Evolutionary conservation across 768 basidiomycete genomes (phyloP), one percentile per base, ranked within the genome.

Genomic region (Xerocomellus dryophilus): DNA sequence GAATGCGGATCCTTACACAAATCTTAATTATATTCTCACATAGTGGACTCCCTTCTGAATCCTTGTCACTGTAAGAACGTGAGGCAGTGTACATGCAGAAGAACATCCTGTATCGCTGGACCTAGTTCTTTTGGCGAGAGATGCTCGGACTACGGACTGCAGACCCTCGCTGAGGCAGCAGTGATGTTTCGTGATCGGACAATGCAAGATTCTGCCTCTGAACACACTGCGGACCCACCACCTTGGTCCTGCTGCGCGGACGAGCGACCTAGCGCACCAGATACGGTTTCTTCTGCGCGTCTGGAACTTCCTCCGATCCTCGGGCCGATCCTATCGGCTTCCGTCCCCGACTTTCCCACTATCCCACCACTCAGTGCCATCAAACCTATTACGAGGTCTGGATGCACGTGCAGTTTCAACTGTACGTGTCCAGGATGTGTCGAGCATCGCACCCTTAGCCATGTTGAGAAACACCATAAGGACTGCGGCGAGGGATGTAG

Each of bases 391-490:
- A 84, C 85, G 2, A 84, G 81, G 14, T 78, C 86, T 2, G 86
- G 84, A 3, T 90, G 88, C 64, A 86, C 83, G 8, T 90, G 88
- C 63, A 87, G 87, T 29, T 67, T 81, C 40, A 71, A 73, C 38
- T 91, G 88, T 62, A 77, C 77, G 14, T 91, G 88, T 68, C 87
- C 87, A 0, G 87, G 87, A 32, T 91, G 88, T 63, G 66, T 80
- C 10, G 77, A 86, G 60, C 88, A 90, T 63, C 83, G 86, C n/a
- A 81, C 82, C 1, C 52, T 68, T 17, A 74, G 76, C 17, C 66
- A 82, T 54, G 78, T 72, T 18, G 75, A 75, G 41, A 57, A 55
- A 35, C 66, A 71, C 20, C 62, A 65, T 54, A 65, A 60, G 34
- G 73, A 75, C 60, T 78, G 77, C 42, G 61, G 73, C 17, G 76